Evolutionary conservation across 2,329 filamentous ascomycete genomes (phyloP).

Genomic region (Karstenula rhodostoma): DNA sequence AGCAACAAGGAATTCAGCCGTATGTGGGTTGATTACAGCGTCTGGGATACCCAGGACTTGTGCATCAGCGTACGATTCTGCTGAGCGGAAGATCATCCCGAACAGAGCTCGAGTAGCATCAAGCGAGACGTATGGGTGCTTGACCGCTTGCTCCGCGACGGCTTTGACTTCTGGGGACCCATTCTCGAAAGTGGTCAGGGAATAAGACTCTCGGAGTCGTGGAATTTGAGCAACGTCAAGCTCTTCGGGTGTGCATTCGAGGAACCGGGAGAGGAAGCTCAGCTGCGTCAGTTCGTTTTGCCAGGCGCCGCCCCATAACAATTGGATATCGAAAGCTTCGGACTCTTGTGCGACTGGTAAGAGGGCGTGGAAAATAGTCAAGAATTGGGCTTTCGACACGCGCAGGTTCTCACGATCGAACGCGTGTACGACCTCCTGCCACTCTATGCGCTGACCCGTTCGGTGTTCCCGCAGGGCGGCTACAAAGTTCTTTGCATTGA

Average conservation of each 20-base stretch:
- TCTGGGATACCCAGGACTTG: constrained; percentile 67
- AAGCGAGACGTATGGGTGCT: constrained; percentile 87
- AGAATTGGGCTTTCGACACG: constrained; percentile 80
- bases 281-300: constrained; percentile 85
- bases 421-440: constrained; percentile 74
- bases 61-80: constrained; percentile 63
- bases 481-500: constrained; percentile 74
- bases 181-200: constrained; percentile 68
- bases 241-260: constrained; percentile 76
- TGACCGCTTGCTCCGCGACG: constrained; percentile 72
- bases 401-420: constrained; percentile 83
- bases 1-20: constrained; percentile 81
- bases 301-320: constrained; percentile 90
- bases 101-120: constrained; percentile 78
- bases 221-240: constrained; percentile 88
- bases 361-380: constrained; percentile 80
- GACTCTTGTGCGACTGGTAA: constrained; percentile 72
- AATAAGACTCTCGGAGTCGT: constrained; percentile 79
- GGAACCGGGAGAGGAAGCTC: constrained; percentile 90
- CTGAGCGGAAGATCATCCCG: constrained; percentile 66
- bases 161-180: constrained; percentile 67
- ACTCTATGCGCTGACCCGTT: constrained; percentile 65
- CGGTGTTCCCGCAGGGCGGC: constrained; percentile 64
- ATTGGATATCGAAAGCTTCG: constrained; percentile 80
- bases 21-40: constrained; percentile 72